Evolutionary conservation across 2,329 filamentous ascomycete species (phyloP).

Genomic region (Nemania sp.): DNA sequence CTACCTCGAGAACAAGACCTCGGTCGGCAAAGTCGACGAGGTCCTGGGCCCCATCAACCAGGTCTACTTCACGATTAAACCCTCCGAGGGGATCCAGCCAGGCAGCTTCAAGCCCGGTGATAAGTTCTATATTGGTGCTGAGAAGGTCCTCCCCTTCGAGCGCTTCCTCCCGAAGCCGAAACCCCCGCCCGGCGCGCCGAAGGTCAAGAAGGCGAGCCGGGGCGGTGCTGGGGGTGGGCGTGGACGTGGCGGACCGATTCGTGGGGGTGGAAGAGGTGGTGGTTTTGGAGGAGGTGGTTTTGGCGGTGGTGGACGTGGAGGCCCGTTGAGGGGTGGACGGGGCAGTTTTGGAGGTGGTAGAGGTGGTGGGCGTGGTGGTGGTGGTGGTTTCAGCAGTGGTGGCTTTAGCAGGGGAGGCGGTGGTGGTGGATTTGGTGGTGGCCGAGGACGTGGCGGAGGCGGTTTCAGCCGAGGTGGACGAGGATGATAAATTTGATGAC

Average conservation of each 20-base stretch:
- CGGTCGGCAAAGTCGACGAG: slow-evolving; percentile 96
- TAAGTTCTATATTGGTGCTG: slow-evolving; percentile 93
- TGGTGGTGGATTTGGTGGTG: slow-evolving; percentile 30
- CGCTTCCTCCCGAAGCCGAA: slow-evolving; percentile 97
- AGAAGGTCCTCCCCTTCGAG: slow-evolving; percentile 93
- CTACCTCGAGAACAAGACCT: slow-evolving; percentile 97
- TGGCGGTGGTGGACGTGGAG: slow-evolving; percentile 34
- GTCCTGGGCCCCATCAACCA: slow-evolving; percentile 97
- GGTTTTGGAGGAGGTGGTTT: slow-evolving; percentile 38
- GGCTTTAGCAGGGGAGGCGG: slow-evolving; percentile 32
- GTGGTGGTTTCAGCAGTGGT: not conserved
- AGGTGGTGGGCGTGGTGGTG: slow-evolving; percentile 4
- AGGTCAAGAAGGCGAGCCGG: slow-evolving; percentile 69
- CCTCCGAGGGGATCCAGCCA: slow-evolving; percentile 92
- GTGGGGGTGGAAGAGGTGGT: slow-evolving; percentile 57
- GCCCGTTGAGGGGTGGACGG: slow-evolving; percentile 35
- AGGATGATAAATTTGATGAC: slow-evolving; percentile 12
- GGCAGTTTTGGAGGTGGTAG: slow-evolving; percentile 24
- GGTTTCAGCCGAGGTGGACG: slow-evolving; percentile 34
- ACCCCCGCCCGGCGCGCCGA: slow-evolving; percentile 64
- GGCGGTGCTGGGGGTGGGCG: slow-evolving; percentile 57
- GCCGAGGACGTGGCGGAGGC: slow-evolving; percentile 26
- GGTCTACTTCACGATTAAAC: slow-evolving; percentile 98
- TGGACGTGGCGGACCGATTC: slow-evolving; percentile 39
- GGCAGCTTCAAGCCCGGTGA: slow-evolving; percentile 93